A percentile compares a stretch with the other conserved stretches of the same genome.
phyloP scores from a whole-genome alignment of 2,329 filamentous ascomycete species.

The Aureobasidium sp. region DNA sequence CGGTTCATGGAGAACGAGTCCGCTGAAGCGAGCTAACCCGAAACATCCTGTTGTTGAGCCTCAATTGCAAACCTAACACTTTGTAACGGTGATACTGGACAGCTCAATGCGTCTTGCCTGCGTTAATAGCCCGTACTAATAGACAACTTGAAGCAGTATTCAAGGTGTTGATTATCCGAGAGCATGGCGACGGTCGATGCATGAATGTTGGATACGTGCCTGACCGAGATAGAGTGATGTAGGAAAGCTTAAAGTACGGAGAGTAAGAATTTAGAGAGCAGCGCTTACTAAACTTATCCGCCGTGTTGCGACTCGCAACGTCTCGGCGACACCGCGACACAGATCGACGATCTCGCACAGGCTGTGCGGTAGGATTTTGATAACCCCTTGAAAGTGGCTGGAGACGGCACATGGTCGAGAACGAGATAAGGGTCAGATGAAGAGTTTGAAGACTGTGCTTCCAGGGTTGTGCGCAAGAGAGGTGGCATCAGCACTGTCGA shows the following conservation, averaged over 20 bases:
- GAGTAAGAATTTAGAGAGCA: background rate
- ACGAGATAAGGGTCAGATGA: background rate
- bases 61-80: background rate
- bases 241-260: background rate
- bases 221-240: background rate
- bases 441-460: background rate
- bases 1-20: background rate
- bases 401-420: background rate
- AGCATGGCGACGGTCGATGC: too few species aligned
- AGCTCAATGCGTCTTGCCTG: background rate
- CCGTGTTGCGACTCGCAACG: background rate
- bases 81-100: background rate
- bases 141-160: too few species aligned
- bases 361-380: background rate
- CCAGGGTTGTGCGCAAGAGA: background rate
- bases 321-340: background rate
- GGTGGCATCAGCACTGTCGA: slow-evolving; percentile 7
- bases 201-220: background rate
- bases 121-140: too few species aligned
- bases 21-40: background rate
- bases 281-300: slow-evolving; percentile 8
- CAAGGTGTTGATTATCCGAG: too few species aligned
- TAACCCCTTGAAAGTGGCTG: background rate
- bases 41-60: background rate
- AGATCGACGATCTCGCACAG: slow-evolving; percentile 3